phyloP scores from a whole-genome alignment of 2,329 filamentous ascomycete species.

The Pseudocercospora eumusae region DNA sequence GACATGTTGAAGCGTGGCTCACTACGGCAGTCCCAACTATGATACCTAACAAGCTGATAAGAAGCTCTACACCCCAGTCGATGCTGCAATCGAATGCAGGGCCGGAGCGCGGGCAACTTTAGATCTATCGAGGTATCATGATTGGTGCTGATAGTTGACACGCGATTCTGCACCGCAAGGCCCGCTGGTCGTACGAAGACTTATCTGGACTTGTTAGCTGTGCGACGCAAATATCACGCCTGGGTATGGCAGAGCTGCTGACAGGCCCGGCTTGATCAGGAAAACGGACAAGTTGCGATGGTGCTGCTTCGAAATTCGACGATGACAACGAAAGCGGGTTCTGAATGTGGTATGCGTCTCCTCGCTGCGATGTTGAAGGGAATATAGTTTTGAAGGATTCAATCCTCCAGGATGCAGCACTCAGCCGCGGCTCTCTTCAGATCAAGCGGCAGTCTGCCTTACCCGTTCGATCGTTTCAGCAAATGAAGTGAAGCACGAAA shows the following conservation, averaged over 20 bases:
- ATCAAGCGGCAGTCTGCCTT: background rate
- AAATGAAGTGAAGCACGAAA: background rate
- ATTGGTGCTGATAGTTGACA: background rate
- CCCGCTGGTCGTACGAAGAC: background rate
- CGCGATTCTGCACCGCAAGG: background rate
- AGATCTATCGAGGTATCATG: background rate
- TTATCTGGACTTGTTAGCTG: no score
- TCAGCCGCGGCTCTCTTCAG: conserved; percentile 10
- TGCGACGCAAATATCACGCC: background rate
- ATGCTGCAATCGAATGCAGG: background rate
- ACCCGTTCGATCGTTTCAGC: background rate
- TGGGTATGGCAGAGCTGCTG: background rate
- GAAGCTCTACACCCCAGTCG: background rate
- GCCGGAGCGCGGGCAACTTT: background rate
- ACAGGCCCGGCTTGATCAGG: background rate
- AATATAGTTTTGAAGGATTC: conserved; percentile 16
- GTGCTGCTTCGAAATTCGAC: no score
- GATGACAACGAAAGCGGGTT: background rate
- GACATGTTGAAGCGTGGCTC: background rate
- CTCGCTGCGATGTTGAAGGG: background rate
- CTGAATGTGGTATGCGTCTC: background rate
- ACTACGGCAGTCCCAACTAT: background rate
- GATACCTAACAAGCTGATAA: conserved; percentile 8
- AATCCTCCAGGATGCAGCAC: conserved; percentile 2
- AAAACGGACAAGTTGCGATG: background rate